Conservation (phyloP, 164 flowering plant genomes). For the Macadamia integrifolia region DNA sequence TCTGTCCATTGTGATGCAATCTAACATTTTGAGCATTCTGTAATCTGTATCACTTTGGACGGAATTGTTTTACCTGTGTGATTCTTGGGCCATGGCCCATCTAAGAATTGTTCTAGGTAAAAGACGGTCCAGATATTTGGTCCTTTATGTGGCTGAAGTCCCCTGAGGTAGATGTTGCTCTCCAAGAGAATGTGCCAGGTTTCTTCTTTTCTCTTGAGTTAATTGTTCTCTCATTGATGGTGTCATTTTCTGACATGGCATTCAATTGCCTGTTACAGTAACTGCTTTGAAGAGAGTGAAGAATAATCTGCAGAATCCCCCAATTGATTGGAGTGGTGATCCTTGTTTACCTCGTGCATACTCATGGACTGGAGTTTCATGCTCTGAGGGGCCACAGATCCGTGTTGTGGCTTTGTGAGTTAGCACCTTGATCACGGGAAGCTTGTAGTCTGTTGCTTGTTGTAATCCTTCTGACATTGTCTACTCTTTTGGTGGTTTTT, state of each 20-base stretch:
- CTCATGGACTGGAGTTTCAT: constrained; percentile 83
- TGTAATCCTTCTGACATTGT: not conserved
- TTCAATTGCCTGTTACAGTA: constrained; percentile 35
- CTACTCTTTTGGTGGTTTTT: not conserved
- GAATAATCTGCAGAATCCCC: constrained; percentile 43
- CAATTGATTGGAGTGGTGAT: constrained; percentile 87
- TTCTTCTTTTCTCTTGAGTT: not conserved
- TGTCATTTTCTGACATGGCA: not conserved
- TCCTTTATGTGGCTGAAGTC: not conserved
- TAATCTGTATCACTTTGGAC: not conserved
- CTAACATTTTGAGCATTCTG: not conserved
- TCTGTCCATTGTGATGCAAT: not conserved
- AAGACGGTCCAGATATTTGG: not conserved
- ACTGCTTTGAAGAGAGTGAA: constrained; percentile 48
- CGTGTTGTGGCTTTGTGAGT: constrained; percentile 79
- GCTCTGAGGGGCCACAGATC: constrained; percentile 53
- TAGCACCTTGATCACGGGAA: not conserved
- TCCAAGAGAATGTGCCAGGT: not conserved
- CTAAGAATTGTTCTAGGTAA: not conserved
- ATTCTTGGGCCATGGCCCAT: not conserved
- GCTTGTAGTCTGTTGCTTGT: not conserved
- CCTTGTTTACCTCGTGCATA: constrained; percentile 71
- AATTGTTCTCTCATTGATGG: not conserved
- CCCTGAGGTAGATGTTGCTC: not conserved
- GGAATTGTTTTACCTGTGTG: not conserved